These are phyloP conservation scores for Brassica nigra DNA, from an alignment of 345 rosid genomes.

Conservation along the genomic window DNA sequence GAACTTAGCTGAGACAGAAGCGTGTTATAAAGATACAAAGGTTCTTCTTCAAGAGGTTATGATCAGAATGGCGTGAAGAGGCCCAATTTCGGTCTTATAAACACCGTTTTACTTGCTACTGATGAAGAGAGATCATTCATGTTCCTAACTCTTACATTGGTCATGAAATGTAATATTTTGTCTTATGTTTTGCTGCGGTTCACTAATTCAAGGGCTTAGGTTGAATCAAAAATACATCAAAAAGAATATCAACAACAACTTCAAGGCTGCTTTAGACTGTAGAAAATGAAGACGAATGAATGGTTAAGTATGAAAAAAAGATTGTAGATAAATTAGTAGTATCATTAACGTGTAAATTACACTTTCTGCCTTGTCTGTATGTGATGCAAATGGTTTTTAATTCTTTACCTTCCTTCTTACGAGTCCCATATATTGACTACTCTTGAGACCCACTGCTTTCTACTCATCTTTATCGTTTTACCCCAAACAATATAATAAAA, in stretches of 20 bases:
- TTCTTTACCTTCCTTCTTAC: conserved; percentile 19
- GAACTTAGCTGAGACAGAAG: conserved; percentile 55
- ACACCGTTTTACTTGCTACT: conserved; percentile 15
- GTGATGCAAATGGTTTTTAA: conserved; percentile 26
- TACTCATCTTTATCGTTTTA: neutral
- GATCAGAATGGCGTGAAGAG: conserved; percentile 55
- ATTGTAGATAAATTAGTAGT: neutral
- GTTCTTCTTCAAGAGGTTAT: conserved; percentile 72
- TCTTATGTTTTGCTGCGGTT: neutral
- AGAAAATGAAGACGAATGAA: no score
- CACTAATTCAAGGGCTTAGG: neutral
- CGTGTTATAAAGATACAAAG: conserved; percentile 55
- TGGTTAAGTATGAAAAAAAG: no score
- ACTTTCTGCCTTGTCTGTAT: conserved; percentile 8
- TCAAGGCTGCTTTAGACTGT: neutral
- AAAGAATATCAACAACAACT: neutral
- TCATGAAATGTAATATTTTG: neutral
- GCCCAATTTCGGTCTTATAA: neutral
- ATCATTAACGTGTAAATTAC: conserved; percentile 22
- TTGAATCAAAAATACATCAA: neutral
- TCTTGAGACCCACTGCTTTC: neutral
- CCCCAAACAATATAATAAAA: neutral
- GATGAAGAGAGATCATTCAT: neutral
- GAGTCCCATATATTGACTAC: conserved; percentile 13
- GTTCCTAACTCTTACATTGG: neutral